phyloP scores from a whole-genome alignment of 192 early-diverging fungal genomes.

The Entophlyctis helioformis region DNA sequence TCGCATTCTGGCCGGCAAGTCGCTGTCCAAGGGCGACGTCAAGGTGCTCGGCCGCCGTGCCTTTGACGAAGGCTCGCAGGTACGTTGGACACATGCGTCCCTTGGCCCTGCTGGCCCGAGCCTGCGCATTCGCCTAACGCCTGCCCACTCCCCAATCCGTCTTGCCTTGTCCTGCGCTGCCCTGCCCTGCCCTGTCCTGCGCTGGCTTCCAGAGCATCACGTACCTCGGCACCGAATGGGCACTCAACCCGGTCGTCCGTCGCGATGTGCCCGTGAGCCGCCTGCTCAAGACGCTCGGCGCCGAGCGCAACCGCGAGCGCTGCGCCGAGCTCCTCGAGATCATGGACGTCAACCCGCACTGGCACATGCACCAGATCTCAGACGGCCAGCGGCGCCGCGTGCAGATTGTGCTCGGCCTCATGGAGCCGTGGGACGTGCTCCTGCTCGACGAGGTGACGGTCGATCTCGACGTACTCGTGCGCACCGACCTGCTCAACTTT shows the following conservation, averaged over 20 bases:
- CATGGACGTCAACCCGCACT: slow-evolving; percentile 51
- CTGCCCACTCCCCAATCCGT: too few species aligned
- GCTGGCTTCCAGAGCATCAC: slow-evolving; percentile 37
- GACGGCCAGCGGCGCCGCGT: slow-evolving; percentile 60
- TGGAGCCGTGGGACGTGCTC: slow-evolving; percentile 55
- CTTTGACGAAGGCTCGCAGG: slow-evolving; percentile 47
- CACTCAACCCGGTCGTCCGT: slow-evolving; percentile 57
- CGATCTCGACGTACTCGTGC: slow-evolving; percentile 68
- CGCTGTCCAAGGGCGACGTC: slow-evolving; percentile 41
- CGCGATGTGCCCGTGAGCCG: slow-evolving; percentile 54
- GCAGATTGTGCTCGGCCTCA: slow-evolving; percentile 62
- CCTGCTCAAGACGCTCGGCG: slow-evolving; percentile 52
- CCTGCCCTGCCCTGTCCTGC: too few species aligned
- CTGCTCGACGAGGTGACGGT: slow-evolving; percentile 72
- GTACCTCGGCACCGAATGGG: slow-evolving; percentile 75
- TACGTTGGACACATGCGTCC: too few species aligned
- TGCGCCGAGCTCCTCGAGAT: slow-evolving; percentile 50
- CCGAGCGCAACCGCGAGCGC: slow-evolving; percentile 46
- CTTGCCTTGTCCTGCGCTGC: too few species aligned
- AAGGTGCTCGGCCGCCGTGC: slow-evolving; percentile 50
- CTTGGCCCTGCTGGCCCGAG: too few species aligned
- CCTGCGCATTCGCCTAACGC: too few species aligned
- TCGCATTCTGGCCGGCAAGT: slow-evolving; percentile 59
- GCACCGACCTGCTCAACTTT: slow-evolving; percentile 52
- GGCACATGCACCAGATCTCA: slow-evolving; percentile 58